Base-by-base conservation (phyloP, 2,329 filamentous ascomycete genomes). In the Lizonia empirigonia region DNA sequence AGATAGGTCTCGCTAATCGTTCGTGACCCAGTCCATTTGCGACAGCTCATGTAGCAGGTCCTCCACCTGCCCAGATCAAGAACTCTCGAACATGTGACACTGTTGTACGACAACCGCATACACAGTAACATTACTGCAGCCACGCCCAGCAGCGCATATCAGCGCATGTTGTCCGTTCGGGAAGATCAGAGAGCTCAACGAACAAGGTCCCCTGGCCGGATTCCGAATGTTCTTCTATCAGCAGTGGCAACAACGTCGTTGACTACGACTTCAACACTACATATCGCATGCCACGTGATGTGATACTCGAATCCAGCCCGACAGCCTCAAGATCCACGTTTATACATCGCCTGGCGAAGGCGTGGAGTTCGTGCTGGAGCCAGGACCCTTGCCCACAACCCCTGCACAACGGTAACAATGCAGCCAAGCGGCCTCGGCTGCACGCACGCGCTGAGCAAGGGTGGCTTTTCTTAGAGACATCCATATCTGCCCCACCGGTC, bases 401-500 rank as follows among this genome's bases (percentile, higher is more conserved):
- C 45, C 40, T 53, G 47, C 50, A 52, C 49, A 53, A 49, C 57
- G 32, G 44, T 35, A 22, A 35, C 26, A 24, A 27, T 37, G 4
- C 24, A 24, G 49, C 35, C 33, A 54, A 57, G 56, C 40, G 39
- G n/a, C 5, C 38, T 51, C 39, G 45, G 23, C 22, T 49, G 42
- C 29, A 50, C 34, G 46, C 50, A 55, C 39, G 29, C 34, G 24
- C 36, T 10, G 15, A 7, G 13, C 13, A 2, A n/a, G n/a, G n/a
- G 27, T 15, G 26, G 48, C 37, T 56, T 50, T 56, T 55, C 53
- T 56, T 55, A 55, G 53, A n/a, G n/a, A n/a, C n/a, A n/a, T n/a
- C n/a, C 52, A 50, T 29, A 39, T 3, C 15, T 15, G 48, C 48
- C 35, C 48, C 48, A 36, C 48, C 10, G n/a, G 29, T 46, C 19